These are phyloP conservation scores for Boechera stricta DNA, from an alignment of 345 rosid genomes.

Conservation along the genomic window DNA sequence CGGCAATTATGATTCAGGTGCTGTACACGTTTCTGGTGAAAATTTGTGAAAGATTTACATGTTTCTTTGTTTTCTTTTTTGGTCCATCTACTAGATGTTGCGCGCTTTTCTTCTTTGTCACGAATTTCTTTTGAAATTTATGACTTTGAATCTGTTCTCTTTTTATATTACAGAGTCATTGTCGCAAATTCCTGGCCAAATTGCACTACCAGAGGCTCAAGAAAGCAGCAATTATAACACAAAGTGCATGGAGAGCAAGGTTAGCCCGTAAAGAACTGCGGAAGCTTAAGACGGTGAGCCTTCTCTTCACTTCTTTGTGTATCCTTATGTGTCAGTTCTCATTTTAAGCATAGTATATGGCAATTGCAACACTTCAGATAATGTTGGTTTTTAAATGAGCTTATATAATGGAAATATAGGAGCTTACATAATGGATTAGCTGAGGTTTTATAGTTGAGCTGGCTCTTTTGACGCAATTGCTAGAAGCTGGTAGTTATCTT, in stretches of 20 bases:
- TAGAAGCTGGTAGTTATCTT: slow-evolving; percentile 24
- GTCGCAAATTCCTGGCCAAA: slow-evolving; percentile 74
- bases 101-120: background rate
- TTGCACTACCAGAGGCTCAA: slow-evolving; percentile 61
- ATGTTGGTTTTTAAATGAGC: slow-evolving; percentile 14
- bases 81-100: slow-evolving; percentile 10
- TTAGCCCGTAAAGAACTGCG: slow-evolving; percentile 87
- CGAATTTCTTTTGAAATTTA: slow-evolving; percentile 1
- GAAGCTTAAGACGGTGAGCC: slow-evolving; percentile 83
- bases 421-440: slow-evolving; percentile 6
- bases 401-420: slow-evolving; percentile 8
- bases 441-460: slow-evolving; percentile 6
- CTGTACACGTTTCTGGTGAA: slow-evolving; percentile 21
- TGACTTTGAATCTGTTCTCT: slow-evolving; percentile 35
- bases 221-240: slow-evolving; percentile 80
- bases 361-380: slow-evolving; percentile 2
- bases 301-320: slow-evolving; percentile 34
- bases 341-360: slow-evolving; percentile 16
- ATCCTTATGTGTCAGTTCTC: slow-evolving; percentile 20
- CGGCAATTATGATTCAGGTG: slow-evolving; percentile 85
- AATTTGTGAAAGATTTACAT: background rate
- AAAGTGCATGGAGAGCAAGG: slow-evolving; percentile 91
- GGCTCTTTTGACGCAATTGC: slow-evolving; percentile 4
- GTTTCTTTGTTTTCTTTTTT: background rate
- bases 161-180: slow-evolving; percentile 69